Base-by-base conservation (phyloP, 2,329 filamentous ascomycete genomes). In the Stemphylium beticola region DNA sequence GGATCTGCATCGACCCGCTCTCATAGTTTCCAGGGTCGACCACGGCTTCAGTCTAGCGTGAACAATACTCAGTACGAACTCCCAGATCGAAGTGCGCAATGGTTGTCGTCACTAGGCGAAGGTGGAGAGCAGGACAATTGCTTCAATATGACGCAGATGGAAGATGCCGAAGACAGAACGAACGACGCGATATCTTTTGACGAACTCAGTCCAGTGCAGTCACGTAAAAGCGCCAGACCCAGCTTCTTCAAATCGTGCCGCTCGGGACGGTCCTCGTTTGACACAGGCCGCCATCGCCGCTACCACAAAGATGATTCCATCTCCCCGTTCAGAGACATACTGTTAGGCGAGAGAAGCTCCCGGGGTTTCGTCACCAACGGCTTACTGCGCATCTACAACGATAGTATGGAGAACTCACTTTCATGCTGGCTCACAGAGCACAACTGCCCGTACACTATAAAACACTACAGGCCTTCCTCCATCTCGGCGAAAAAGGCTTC, bases 371-470 rank as follows among this genome's bases (percentile, higher is more conserved):
- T 82, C 37, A 77, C 76, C 0, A 71, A 77, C 15, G 76, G 69
- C 10, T 68, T 83, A 8, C 65, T 83, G 24, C 74, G 75, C 20
- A 79, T 83, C 24, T 84, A 83, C 60, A 81, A 83, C 55, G 81
- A 83, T 56, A 82, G 81, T 20, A 72, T 83, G 57, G 82, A 84
- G 55, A 79, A 82, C 55, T 79, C 78, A 11, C 65, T 83, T 2
- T 79, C 80, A 1, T 83, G 82, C 61, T 83, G 82, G 81, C 58
- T 83, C n/a, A 82, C 80, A 0, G 81, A 83, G 54, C 74, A 76
- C 39, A 83, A 79, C 4, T 83, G 81, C 44, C 81, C 81, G 0
- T 83, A 83, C 56, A 72, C 22, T 12, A 44, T 50, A 32, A 33
- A 40, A 15, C 36, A 72, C 50, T 61, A 72, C 38, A 53, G 63